Evolutionary conservation across 805 yeast species (phyloP).

Genomic region (Candida nitratophila): DNA sequence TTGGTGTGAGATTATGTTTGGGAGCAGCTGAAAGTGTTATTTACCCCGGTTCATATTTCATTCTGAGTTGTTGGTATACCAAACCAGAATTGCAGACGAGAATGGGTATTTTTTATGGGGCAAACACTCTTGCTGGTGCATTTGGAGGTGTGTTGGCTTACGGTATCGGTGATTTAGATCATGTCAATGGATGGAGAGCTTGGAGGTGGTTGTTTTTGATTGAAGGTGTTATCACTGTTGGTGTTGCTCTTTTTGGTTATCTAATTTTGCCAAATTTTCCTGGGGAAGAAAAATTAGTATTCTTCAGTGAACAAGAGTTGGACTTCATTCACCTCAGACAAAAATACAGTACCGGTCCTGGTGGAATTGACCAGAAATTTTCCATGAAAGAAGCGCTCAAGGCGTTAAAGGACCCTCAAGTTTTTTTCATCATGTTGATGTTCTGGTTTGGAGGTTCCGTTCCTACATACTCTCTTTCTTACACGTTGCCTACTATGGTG

Average conservation of each 20-base stretch:
- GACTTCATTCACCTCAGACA: conserved; percentile 8
- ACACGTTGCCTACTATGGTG: conserved; percentile 39
- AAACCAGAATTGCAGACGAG: conserved; percentile 29
- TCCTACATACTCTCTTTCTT: conserved; percentile 32
- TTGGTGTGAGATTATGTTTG: conserved; percentile 28
- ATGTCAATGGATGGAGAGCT: conserved; percentile 31
- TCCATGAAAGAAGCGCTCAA: conserved; percentile 17
- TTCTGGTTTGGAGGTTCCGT: conserved; percentile 33
- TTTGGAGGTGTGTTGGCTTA: conserved; percentile 33
- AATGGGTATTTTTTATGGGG: conserved; percentile 26
- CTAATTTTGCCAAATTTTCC: conserved; percentile 27
- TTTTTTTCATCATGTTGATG: conserved; percentile 23
- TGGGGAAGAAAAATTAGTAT: conserved; percentile 8
- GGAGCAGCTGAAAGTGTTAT: conserved; percentile 43
- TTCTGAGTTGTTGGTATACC: conserved; percentile 31
- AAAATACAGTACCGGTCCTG: conserved; percentile 9
- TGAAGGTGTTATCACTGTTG: conserved; percentile 37
- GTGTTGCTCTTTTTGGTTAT: conserved; percentile 23
- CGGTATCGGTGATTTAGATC: conserved; percentile 19
- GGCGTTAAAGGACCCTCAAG: conserved; percentile 31
- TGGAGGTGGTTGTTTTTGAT: conserved; percentile 48
- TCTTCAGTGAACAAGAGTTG: conserved; percentile 7
- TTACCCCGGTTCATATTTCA: conserved; percentile 42
- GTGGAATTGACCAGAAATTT: conserved; percentile 9
- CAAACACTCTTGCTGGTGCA: conserved; percentile 27